phyloP scores from a whole-genome alignment of 176 grass and related monocot genomes.

The Oryza brachyantha region DNA sequence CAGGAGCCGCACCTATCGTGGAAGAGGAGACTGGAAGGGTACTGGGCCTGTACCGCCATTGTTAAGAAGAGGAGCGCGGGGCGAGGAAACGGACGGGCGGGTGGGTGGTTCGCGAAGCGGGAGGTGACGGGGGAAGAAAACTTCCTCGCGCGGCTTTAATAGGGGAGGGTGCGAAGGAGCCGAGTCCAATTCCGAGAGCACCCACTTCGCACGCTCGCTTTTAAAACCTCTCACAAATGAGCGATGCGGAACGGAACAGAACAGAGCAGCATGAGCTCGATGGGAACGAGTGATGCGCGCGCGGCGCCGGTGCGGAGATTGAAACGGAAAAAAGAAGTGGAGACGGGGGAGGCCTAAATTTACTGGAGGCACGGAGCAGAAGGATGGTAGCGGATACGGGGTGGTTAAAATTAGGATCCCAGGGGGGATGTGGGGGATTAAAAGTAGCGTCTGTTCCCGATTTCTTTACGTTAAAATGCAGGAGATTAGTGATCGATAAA shows the following conservation, averaged over 20 bases:
- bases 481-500: conserved; percentile 18
- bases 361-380: conserved; percentile 22
- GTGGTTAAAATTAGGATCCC: conserved; percentile 36
- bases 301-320: neutral
- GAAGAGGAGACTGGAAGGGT: conserved; percentile 60
- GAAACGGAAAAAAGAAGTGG: too few relatives aligned
- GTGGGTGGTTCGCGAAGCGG: conserved; percentile 44
- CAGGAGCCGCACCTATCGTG: conserved; percentile 47
- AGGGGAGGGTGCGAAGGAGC: conserved; percentile 4
- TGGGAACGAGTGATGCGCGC: neutral
- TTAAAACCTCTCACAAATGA: conserved; percentile 33
- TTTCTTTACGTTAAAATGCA: conserved; percentile 29
- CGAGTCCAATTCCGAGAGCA: conserved; percentile 43
- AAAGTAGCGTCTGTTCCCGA: neutral
- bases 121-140: conserved; percentile 42
- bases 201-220: conserved; percentile 40
- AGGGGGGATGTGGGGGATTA: neutral
- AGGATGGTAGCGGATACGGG: neutral
- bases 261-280: too few relatives aligned
- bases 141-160: conserved; percentile 55
- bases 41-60: conserved; percentile 73
- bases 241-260: neutral
- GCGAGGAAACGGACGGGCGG: conserved; percentile 40
- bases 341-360: too few relatives aligned
- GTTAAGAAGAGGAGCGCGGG: conserved; percentile 11